These are phyloP conservation scores for Phytophthora rubi DNA, from an alignment of 352 stramenopile species.

Conservation along the genomic window DNA sequence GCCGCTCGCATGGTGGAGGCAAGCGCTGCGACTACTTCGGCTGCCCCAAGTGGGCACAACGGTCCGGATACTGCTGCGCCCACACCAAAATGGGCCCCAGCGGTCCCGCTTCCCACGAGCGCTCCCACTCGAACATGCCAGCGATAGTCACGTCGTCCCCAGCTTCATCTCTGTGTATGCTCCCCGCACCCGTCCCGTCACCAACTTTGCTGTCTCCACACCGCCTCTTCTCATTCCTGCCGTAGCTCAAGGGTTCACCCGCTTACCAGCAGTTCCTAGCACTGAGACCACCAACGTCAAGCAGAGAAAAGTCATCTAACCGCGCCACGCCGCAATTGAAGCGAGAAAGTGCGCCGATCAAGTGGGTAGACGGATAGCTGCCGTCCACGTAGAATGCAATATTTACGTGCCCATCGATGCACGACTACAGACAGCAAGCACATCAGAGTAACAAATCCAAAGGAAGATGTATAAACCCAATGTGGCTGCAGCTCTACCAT, in stretches of 20 bases:
- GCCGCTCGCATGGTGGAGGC: slow-evolving; percentile 81
- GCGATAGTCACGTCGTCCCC: slow-evolving; percentile 36
- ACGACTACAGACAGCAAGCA: slow-evolving; percentile 32
- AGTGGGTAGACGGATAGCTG: slow-evolving; percentile 13
- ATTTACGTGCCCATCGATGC: slow-evolving; percentile 37
- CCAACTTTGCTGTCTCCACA: slow-evolving; percentile 69
- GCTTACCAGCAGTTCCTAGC: neutral
- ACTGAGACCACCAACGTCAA: slow-evolving; percentile 2
- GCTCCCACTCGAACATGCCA: slow-evolving; percentile 26
- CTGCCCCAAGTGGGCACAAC: slow-evolving; percentile 86
- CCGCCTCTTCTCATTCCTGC: slow-evolving; percentile 65
- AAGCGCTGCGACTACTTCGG: slow-evolving; percentile 82
- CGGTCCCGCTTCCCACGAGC: slow-evolving; percentile 15
- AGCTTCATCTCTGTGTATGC: slow-evolving; percentile 43
- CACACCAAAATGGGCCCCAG: slow-evolving; percentile 73
- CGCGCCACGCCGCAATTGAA: slow-evolving; percentile 9
- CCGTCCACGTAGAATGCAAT: slow-evolving; percentile 36
- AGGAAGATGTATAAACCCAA: slow-evolving; percentile 47
- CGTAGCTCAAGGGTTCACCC: slow-evolving; percentile 32
- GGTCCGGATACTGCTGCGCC: slow-evolving; percentile 83
- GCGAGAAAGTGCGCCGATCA: slow-evolving; percentile 1
- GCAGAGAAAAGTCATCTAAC: slow-evolving; percentile 18
- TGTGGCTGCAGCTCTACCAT: neutral
- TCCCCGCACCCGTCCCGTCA: slow-evolving; percentile 40
- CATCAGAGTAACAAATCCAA: slow-evolving; percentile 40